Conservation (phyloP, 2,329 filamentous ascomycete genomes). For the Aureobasidium sp. region DNA sequence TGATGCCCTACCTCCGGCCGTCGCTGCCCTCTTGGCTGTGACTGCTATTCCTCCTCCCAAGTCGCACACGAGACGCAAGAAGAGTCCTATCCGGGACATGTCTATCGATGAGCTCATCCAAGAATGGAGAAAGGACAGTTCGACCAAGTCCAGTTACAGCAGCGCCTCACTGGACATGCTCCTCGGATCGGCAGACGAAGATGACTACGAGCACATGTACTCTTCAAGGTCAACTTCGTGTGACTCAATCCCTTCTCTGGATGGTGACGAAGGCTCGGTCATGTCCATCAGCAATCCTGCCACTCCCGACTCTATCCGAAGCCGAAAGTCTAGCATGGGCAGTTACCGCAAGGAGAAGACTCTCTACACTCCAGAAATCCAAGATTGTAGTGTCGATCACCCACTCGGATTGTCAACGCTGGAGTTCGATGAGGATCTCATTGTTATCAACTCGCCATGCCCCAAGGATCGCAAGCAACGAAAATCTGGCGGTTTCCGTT, state of each 20-base stretch:
- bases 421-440: constrained; percentile 20
- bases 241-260: constrained; percentile 50
- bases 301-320: constrained; percentile 32
- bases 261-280: constrained; percentile 38
- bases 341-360: constrained; percentile 37
- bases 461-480: constrained; percentile 23
- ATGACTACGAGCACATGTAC: constrained; percentile 34
- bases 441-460: constrained; percentile 29
- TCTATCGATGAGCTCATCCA: constrained; percentile 52
- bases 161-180: constrained; percentile 43
- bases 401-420: constrained; percentile 40
- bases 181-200: constrained; percentile 45
- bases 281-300: constrained; percentile 35
- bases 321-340: constrained; percentile 23
- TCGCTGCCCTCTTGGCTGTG: constrained; percentile 50
- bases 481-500: constrained; percentile 42
- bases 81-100: constrained; percentile 31
- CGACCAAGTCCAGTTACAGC: constrained; percentile 22
- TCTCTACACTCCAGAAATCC: constrained; percentile 39
- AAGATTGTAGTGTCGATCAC: constrained; percentile 50
- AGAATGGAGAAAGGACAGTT: constrained; percentile 43
- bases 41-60: constrained; percentile 49
- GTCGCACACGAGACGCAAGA: constrained; percentile 31
- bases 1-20: constrained; percentile 43
- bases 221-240: constrained; percentile 46